Evolutionary conservation across 345 rosid genomes (phyloP), one percentile per base, ranked within the genome.

Genomic region (Bretschneidera sinensis): DNA sequence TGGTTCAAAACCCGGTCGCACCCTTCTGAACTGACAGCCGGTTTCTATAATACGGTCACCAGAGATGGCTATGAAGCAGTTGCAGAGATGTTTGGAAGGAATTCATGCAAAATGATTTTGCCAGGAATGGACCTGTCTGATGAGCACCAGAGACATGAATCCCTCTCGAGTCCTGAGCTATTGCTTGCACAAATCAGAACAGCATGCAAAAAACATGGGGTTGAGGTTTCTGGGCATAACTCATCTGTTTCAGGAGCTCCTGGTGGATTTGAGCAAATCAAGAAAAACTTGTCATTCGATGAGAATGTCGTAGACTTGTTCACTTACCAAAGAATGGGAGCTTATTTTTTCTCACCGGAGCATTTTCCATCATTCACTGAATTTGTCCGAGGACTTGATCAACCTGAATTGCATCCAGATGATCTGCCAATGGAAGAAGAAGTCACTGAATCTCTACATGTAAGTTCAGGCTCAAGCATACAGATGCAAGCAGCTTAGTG

Each of bases 251-350:
- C 76, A 0, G 72, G 71, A 64, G 75, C 71, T 48, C 71, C 76
- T 53, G 81, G 71, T 55, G 84, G 84, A 50, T 81, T 89, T 24
- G 80, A 84, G 73, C 86, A 77, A 82, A 83, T 92, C 24, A 80
- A 58, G 78, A 83, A 85, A 70, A 83, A 75, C 23, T 49, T 84
- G 34, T 66, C 55, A 5, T 79, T 76, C 21, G 85, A 67, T 31
- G 84, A 58, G 22, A 66, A 66, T 50, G 64, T 18, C 5, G 54
- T 83, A 17, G 84, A 78, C 59, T 61, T 80, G 74, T 89, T 89
- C 67, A 79, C 83, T 24, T 89, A 87, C 73, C 96, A 92, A 72
- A 83, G 98, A 72, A 92, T 89, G 98, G 98, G 98, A 70, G 98
- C 95, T 4, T 74, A 77, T 50, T 92, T 92, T 81, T 92, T 92